Conservation (phyloP, 2,329 filamentous ascomycete genomes). For the Sphaceloma murrayae region DNA sequence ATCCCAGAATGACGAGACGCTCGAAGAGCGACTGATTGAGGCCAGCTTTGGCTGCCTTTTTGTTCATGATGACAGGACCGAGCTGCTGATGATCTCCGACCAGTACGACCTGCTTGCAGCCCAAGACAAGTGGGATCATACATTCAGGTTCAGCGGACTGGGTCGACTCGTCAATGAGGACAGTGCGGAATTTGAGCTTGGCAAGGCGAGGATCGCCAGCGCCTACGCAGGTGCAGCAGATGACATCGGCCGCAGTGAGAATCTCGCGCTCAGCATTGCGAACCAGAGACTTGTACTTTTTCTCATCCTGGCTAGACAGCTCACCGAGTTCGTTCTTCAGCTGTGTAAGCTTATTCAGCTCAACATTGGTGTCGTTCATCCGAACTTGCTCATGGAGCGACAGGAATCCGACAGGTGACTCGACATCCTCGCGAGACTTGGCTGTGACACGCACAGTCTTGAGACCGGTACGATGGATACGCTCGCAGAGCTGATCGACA, state of each 20-base stretch:
- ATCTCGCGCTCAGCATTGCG: conserved; percentile 92
- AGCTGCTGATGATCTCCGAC: conserved; percentile 98
- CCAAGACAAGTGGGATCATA: conserved; percentile 94
- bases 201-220: conserved; percentile 89
- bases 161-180: conserved; percentile 95
- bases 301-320: conserved; percentile 89
- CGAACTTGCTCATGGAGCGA: conserved; percentile 95
- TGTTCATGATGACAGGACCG: conserved; percentile 99
- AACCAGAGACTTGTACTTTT: conserved; percentile 94
- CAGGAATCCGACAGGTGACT: conserved; percentile 93
- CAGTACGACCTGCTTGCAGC: conserved; percentile 97
- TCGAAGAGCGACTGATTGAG: conserved; percentile 98
- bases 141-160: conserved; percentile 97
- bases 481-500: conserved; percentile 94
- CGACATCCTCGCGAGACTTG: conserved; percentile 96
- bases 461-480: conserved; percentile 84
- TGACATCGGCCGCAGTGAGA: conserved; percentile 87
- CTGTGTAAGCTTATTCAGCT: conserved; percentile 83
- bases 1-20: conserved; percentile 82
- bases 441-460: conserved; percentile 98
- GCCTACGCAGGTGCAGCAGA: conserved; percentile 97
- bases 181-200: conserved; percentile 97
- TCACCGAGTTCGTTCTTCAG: conserved; percentile 88
- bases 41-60: conserved; percentile 96
- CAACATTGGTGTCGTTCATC: conserved; percentile 92